These are phyloP conservation scores for Phaffia australis DNA, from an alignment of 768 basidiomycete species.

Conservation along the genomic window DNA sequence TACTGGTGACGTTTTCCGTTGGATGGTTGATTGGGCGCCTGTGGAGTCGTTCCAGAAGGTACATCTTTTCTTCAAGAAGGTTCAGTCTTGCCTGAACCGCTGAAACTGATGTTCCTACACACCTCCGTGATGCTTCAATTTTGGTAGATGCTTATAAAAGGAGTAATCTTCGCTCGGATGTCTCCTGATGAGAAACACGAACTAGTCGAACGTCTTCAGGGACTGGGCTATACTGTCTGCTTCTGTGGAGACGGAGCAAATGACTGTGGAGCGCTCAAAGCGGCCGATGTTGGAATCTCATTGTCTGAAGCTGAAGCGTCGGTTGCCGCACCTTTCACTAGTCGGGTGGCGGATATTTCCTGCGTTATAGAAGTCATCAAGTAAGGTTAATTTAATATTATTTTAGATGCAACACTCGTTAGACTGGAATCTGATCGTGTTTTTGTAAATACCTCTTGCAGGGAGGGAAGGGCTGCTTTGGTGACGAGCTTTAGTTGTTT, in stretches of 20 bases:
- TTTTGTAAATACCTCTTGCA: slow-evolving; percentile 7
- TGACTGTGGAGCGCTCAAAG: slow-evolving; percentile 95
- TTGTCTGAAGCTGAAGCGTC: slow-evolving; percentile 96
- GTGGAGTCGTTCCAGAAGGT: slow-evolving; percentile 89
- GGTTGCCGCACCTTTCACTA: slow-evolving; percentile 95
- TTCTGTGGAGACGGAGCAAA: slow-evolving; percentile 93
- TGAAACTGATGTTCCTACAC: background rate
- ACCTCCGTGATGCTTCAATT: background rate
- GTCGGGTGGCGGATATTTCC: slow-evolving; percentile 81
- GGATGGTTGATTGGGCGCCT: slow-evolving; percentile 93
- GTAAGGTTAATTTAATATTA: slow-evolving; percentile 28
- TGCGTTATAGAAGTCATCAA: slow-evolving; percentile 95
- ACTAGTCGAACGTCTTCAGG: slow-evolving; percentile 84
- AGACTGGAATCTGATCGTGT: background rate
- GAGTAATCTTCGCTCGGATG: slow-evolving; percentile 95
- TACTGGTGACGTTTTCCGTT: slow-evolving; percentile 91
- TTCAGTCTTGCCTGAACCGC: background rate
- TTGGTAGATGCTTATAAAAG: slow-evolving; percentile 84
- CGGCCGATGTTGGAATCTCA: slow-evolving; percentile 93
- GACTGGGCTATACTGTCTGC: slow-evolving; percentile 71
- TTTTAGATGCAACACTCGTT: no score
- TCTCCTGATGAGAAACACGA: slow-evolving; percentile 99
- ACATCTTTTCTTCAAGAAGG: slow-evolving; percentile 5
- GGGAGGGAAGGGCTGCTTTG: slow-evolving; percentile 82
- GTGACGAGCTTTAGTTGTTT: slow-evolving; percentile 99